These are phyloP conservation scores for Ophiostoma australiae DNA, from an alignment of 2,329 filamentous ascomycete genomes.

Conservation along the genomic window DNA sequence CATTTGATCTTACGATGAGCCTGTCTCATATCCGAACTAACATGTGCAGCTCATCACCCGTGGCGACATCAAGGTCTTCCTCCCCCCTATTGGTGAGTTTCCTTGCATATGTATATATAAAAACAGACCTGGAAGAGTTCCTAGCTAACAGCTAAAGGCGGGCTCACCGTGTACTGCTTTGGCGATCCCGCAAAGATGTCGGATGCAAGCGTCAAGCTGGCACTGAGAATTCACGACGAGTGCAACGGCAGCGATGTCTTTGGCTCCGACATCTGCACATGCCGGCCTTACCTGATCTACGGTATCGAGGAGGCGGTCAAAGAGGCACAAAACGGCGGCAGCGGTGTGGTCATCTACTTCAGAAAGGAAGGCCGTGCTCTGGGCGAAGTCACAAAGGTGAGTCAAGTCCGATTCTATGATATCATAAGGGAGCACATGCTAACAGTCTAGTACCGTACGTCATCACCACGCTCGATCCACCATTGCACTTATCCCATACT, in stretches of 20 bases:
- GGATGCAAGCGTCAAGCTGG: slow-evolving; percentile 72
- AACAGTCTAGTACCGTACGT: slow-evolving; percentile 28
- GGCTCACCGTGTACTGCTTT: slow-evolving; percentile 94
- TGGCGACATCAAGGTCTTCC: slow-evolving; percentile 88
- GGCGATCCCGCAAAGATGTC: slow-evolving; percentile 92
- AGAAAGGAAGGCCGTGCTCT: slow-evolving; percentile 92
- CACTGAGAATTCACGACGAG: slow-evolving; percentile 73
- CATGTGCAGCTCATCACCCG: slow-evolving; percentile 70
- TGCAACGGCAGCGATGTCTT: slow-evolving; percentile 98
- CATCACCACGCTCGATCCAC: neutral
- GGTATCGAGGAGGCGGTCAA: slow-evolving; percentile 97
- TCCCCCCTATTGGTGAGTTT: slow-evolving; percentile 74
- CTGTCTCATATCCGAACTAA: neutral
- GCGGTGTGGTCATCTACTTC: slow-evolving; percentile 96
- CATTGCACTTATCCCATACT: neutral
- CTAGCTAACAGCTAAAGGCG: slow-evolving; percentile 46
- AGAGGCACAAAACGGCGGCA: slow-evolving; percentile 89
- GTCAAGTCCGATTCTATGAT: slow-evolving; percentile 28
- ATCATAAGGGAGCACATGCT: neutral
- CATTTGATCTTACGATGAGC: neutral
- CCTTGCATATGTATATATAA: neutral
- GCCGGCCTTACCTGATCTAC: slow-evolving; percentile 90
- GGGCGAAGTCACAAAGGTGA: slow-evolving; percentile 91
- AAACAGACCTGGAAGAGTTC: neutral
- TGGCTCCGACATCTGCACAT: slow-evolving; percentile 96